Evolutionary conservation across 1,284 basidiomycete species (phyloP).

Genomic region (Sphaerobolus stellatus): DNA sequence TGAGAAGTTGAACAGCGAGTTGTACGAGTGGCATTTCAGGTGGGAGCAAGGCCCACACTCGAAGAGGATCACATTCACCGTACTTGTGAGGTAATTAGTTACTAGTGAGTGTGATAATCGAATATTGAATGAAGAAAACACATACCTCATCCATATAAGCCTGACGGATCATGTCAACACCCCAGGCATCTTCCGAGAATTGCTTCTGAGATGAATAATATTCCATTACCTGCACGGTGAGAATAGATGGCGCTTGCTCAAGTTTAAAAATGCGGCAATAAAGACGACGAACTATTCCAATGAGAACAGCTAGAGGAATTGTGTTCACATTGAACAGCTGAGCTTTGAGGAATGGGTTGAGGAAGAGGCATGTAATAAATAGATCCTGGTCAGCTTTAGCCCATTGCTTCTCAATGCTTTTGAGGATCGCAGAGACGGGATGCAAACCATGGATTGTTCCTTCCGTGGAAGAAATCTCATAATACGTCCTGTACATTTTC

Average conservation of each 20-base stretch:
- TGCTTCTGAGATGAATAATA: neutral
- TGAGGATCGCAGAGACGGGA: no score
- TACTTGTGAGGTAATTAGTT: neutral
- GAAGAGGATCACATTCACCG: neutral
- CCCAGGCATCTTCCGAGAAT: neutral
- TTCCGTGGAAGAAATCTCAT: no score
- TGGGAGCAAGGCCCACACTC: neutral
- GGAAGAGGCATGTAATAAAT: conserved; percentile 40
- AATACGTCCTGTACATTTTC: no score
- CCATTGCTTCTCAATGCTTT: conserved; percentile 42
- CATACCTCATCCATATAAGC: neutral
- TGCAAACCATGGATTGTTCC: no score
- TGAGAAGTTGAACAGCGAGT: neutral
- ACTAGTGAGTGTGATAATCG: no score
- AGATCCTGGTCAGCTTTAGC: conserved; percentile 41
- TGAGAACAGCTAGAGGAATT: neutral
- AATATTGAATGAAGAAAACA: neutral
- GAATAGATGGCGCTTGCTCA: neutral
- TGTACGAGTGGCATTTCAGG: neutral
- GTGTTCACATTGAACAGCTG: neutral
- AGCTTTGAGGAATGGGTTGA: conserved; percentile 29
- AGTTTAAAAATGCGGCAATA: neutral
- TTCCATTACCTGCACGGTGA: neutral
- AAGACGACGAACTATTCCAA: neutral
- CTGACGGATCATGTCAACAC: neutral